These are phyloP conservation scores for Funneliformis mosseae DNA, from an alignment of 192 early-diverging fungal species.

Conservation along the genomic window DNA sequence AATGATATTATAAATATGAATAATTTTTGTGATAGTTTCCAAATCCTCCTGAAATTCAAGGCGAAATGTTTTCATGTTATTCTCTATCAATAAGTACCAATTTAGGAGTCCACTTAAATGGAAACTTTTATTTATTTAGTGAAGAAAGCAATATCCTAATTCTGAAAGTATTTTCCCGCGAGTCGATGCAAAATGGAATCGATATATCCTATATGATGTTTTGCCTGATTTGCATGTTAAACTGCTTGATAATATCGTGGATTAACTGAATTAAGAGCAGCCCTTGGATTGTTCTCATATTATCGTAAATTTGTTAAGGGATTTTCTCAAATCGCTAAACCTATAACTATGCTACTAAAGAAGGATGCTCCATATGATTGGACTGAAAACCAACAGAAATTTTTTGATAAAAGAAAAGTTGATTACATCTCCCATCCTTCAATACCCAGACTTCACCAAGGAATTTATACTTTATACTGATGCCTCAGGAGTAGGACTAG, in stretches of 20 bases:
- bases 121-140: slow-evolving; percentile 38
- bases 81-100: slow-evolving; percentile 37
- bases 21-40: not conserved
- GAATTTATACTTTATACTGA: no score
- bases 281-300: no score
- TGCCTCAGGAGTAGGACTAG: no score
- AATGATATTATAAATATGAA: not conserved
- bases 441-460: no score
- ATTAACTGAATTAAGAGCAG: no score
- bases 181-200: slow-evolving; percentile 7
- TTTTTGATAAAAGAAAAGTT: no score
- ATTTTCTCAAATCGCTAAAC: no score
- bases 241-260: not conserved
- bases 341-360: no score
- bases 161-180: not conserved
- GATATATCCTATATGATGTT: slow-evolving; percentile 1
- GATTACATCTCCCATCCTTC: no score
- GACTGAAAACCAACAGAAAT: no score
- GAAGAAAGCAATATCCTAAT: slow-evolving; percentile 37
- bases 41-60: not conserved
- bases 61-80: slow-evolving; percentile 38
- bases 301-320: no score
- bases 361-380: no score
- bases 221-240: slow-evolving; percentile 2
- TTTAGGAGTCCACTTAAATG: slow-evolving; percentile 43